phyloP scores from a whole-genome alignment of 2,329 filamentous ascomycete species.

The Alternaria metachromatica region DNA sequence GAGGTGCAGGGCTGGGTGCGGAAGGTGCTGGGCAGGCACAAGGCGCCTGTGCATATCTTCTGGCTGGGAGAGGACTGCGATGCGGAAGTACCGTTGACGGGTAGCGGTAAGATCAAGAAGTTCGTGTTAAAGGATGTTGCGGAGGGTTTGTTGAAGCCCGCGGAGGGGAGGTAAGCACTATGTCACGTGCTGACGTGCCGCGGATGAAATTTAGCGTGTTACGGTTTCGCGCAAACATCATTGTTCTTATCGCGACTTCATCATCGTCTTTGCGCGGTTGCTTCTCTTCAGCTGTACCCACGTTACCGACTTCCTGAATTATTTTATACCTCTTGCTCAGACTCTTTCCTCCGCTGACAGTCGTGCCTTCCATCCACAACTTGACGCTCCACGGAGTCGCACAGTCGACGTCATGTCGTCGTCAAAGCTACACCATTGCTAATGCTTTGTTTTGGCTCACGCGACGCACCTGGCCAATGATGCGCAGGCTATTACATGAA shows the following conservation, averaged over 20 bases:
- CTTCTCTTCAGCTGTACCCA: background rate
- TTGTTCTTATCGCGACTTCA: background rate
- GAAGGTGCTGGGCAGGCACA: conserved; percentile 49
- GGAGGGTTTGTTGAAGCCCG: conserved; percentile 27
- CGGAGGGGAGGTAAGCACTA: conserved; percentile 4
- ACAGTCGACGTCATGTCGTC: conserved; percentile 11
- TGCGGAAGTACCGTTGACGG: conserved; percentile 49
- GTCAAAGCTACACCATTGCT: conserved; percentile 9
- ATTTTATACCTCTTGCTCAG: background rate
- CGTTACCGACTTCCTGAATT: background rate
- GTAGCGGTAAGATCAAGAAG: conserved; percentile 56
- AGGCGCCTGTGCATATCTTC: conserved; percentile 74
- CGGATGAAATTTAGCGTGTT: background rate
- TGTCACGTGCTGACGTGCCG: background rate
- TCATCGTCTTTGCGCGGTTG: background rate
- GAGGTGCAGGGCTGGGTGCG: conserved; percentile 49
- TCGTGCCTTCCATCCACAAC: background rate
- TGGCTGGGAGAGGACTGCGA: conserved; percentile 67
- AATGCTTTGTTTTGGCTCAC: background rate
- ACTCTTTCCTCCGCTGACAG: too few species aligned
- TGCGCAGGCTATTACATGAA: conserved; percentile 6
- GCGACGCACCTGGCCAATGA: conserved; percentile 12
- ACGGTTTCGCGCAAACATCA: background rate
- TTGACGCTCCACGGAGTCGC: conserved; percentile 1
- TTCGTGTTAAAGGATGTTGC: conserved; percentile 45